Conservation (phyloP, 352 stramenopile species). For the Globisporangium spiculum region DNA sequence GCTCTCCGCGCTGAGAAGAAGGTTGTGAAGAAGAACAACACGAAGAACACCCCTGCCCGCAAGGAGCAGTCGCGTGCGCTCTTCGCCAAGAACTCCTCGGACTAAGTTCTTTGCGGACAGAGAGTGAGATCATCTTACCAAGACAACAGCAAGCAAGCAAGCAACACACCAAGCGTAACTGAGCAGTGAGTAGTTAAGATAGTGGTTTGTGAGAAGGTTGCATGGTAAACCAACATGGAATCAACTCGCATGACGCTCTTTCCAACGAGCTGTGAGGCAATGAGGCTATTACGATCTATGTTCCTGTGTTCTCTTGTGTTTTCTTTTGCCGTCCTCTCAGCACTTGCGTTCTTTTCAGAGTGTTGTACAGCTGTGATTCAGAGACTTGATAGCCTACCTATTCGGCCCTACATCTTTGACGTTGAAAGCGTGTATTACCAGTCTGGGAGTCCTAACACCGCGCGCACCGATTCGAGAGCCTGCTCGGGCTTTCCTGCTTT, state of each 20-base stretch:
- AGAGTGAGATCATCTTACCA: not conserved
- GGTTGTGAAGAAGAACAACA: conserved; percentile 84
- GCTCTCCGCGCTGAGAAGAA: conserved; percentile 90
- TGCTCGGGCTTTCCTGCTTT: conserved; percentile 12
- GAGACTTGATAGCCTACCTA: too few species aligned
- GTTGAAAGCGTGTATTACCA: not conserved
- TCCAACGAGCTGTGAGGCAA: conserved; percentile 6
- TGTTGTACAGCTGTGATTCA: too few species aligned
- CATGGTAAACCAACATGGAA: not conserved
- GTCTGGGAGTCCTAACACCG: conserved; percentile 24
- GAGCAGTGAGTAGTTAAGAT: not conserved
- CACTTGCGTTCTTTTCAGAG: not conserved
- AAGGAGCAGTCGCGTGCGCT: conserved; percentile 74
- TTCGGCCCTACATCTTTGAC: too few species aligned
- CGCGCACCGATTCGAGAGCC: conserved; percentile 24
- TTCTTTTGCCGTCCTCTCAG: not conserved
- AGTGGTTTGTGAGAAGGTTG: not conserved
- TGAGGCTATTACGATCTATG: conserved; percentile 11
- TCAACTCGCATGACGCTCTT: not conserved
- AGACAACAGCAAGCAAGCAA: conserved; percentile 6
- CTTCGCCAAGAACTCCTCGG: conserved; percentile 78
- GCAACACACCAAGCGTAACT: not conserved
- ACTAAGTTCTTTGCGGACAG: conserved; percentile 40
- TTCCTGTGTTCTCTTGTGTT: not conserved
- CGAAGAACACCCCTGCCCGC: conserved; percentile 69